A percentile compares a stretch with the other conserved stretches of the same genome.
Conservation (phyloP, 2,329 filamentous ascomycete species). For the Xylariaceae sp. region DNA sequence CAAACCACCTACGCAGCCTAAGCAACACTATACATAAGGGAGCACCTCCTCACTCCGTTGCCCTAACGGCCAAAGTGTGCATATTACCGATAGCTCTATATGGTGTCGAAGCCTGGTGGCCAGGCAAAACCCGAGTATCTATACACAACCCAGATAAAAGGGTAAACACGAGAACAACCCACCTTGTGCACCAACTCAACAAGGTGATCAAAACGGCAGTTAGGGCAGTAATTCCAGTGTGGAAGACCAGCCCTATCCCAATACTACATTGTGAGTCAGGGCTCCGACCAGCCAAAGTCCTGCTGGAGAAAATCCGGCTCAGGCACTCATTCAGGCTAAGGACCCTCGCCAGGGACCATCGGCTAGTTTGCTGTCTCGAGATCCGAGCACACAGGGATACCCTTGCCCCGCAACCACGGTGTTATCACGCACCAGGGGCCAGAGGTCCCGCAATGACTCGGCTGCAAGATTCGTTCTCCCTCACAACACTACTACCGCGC, state of each 20-base stretch:
- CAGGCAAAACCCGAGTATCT: neutral
- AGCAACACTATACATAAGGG: neutral
- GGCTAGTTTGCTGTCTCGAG: neutral
- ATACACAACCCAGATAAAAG: neutral
- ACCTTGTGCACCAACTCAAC: neutral
- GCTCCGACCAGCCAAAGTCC: neutral
- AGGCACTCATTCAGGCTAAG: neutral
- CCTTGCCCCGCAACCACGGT: no score
- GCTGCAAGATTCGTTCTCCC: neutral
- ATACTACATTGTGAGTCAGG: neutral
- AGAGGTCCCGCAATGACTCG: neutral
- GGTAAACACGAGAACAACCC: neutral
- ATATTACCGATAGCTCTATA: neutral
- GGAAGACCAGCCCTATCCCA: neutral
- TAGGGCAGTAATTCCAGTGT: neutral
- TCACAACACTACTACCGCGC: neutral
- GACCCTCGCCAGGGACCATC: neutral
- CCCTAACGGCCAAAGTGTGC: neutral
- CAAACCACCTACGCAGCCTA: neutral
- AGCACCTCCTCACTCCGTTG: neutral
- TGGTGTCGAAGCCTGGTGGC: neutral
- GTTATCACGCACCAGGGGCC: no score
- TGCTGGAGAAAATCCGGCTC: neutral
- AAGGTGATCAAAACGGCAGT: neutral
- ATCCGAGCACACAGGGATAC: neutral